Evolutionary conservation across 441 rosid species (phyloP), one percentile per base, ranked within the genome.

Genomic region (Biscutella laevigata): DNA sequence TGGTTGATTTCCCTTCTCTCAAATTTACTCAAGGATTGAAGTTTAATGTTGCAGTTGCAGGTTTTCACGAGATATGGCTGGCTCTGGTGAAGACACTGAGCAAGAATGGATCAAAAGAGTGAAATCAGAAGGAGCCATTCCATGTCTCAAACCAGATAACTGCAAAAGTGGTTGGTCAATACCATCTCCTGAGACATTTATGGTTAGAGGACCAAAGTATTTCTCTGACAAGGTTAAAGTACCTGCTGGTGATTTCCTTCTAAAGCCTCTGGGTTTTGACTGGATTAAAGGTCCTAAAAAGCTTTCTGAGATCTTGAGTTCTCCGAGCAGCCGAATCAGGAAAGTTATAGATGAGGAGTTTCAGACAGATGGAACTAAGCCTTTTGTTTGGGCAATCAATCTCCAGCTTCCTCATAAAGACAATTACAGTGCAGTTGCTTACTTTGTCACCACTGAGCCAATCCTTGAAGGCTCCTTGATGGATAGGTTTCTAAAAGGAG

Each of bases 371-470:
- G 83, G 71, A 28, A 12, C 35, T 16, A 84, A 80, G 75, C 96
- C 98, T 45, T 87, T 87, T 59, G 63, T 90, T 21, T 90, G 96
- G 98, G 98, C 96, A 13, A 84, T 90, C 60, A 90, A 87, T 71
- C 73, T 90, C 42, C 98, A 84, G 64, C 74, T 84, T 30, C 98
- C 98, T 0, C 77, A 77, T 68, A 90, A 90, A 79, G 98, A 90
- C 29, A 81, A 81, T 44, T 83, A 78, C 47, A 83, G 96, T 48
- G 98, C 88, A 8, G 78, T 90, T 15, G 96, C 89, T n/a, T 90
- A 87, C 80, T 90, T 90, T 41, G 73, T 69, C 11, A 34, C 79
- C 42, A 69, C 74, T 1, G 77, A 79, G 27, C 85, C 92, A 27
- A 50, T 76, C 50, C 77, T 58, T 2, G 81, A 87, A 64, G 96